A percentile compares a stretch with the other conserved stretches of the same genome.
Conservation (phyloP, 495 filamentous ascomycete genomes). For the Thozetella sp. region DNA sequence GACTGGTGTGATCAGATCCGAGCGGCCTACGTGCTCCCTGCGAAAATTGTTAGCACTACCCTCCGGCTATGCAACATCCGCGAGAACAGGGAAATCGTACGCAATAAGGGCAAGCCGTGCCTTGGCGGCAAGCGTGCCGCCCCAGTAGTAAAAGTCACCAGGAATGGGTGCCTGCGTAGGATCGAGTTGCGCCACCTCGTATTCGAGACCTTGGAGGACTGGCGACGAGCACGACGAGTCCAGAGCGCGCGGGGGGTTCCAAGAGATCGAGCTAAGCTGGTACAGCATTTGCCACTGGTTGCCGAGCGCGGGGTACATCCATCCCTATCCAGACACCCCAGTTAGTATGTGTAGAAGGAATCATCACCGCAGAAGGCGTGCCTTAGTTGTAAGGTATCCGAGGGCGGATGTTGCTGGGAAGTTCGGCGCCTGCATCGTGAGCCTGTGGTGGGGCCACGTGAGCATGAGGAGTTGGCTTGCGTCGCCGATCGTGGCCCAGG, state of each 20-base stretch:
- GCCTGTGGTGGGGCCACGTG: constrained; percentile 10
- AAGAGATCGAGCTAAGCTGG: constrained; percentile 8
- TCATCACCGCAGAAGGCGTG: neutral
- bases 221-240: constrained; percentile 7
- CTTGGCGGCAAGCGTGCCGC: constrained; percentile 7
- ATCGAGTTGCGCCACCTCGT: constrained; percentile 4
- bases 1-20: constrained; percentile 4
- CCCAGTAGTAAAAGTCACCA: constrained; percentile 12
- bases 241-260: constrained; percentile 10
- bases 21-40: constrained; percentile 7
- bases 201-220: constrained; percentile 9
- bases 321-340: constrained; percentile 4
- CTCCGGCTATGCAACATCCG: neutral
- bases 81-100: neutral
- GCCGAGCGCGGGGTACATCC: constrained; percentile 11
- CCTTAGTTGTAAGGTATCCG: constrained; percentile 11
- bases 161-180: constrained; percentile 1
- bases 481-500: constrained; percentile 10
- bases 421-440: constrained; percentile 8
- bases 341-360: neutral
- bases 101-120: constrained; percentile 12
- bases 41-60: neutral
- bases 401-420: neutral
- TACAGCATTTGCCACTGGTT: constrained; percentile 10
- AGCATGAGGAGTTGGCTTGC: constrained; percentile 7